Conservation (phyloP, 306 rosid genomes). For the Crotalaria pallida region DNA sequence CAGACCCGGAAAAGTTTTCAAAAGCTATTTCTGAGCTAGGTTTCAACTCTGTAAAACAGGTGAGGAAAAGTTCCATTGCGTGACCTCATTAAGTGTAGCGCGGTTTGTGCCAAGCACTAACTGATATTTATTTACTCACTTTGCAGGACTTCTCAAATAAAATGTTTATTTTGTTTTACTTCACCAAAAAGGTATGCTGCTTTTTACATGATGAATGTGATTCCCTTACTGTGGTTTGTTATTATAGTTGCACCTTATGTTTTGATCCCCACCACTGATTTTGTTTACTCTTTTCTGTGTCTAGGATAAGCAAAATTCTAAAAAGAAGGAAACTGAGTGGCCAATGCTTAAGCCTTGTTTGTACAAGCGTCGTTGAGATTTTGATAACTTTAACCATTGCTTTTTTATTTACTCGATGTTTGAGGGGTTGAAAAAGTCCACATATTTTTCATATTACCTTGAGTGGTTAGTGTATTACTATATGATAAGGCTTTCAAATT, state of each 20-base stretch:
- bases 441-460: neutral
- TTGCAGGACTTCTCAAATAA: slow-evolving; percentile 88
- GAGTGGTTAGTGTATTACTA: neutral
- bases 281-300: no score
- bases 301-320: slow-evolving; percentile 50
- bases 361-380: slow-evolving; percentile 79
- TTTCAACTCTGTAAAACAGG: slow-evolving; percentile 54
- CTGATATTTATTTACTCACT: neutral
- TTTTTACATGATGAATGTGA: neutral
- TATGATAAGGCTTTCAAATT: neutral
- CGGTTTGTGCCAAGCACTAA: slow-evolving; percentile 40
- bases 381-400: no score
- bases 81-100: neutral
- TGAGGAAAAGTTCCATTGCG: slow-evolving; percentile 14
- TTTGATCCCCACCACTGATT: no score
- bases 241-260: neutral
- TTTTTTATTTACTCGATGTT: no score
- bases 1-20: slow-evolving; percentile 68
- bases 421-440: no score
- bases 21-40: slow-evolving; percentile 71
- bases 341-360: slow-evolving; percentile 82
- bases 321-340: slow-evolving; percentile 65
- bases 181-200: slow-evolving; percentile 66
- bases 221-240: neutral
- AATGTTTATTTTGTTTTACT: slow-evolving; percentile 80